Conservation (phyloP, 2,329 filamentous ascomycete genomes). For the Fusarium phyllophilum region DNA sequence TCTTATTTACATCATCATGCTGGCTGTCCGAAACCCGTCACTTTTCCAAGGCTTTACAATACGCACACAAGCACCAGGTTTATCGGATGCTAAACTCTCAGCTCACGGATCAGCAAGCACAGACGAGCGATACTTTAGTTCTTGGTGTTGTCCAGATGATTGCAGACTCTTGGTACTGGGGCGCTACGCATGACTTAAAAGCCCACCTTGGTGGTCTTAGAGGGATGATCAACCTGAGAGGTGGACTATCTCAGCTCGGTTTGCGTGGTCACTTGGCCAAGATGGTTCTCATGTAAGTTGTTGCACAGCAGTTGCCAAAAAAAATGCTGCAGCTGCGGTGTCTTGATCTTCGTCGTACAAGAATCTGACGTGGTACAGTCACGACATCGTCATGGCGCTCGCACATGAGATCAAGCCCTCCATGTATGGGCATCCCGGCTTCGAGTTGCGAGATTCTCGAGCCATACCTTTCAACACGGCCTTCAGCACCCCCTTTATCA, state of each 20-base stretch:
- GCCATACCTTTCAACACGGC: constrained; percentile 54
- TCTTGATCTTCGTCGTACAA: background rate
- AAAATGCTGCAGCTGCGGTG: background rate
- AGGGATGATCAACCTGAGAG: constrained; percentile 59
- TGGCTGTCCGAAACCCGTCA: constrained; percentile 62
- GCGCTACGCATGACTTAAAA: constrained; percentile 55
- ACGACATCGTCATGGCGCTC: constrained; percentile 60
- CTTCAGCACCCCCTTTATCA: constrained; percentile 60
- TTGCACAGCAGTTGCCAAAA: background rate
- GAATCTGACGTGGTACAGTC: constrained; percentile 46
- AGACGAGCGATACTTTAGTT: constrained; percentile 58
- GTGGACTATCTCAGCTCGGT: constrained; percentile 58
- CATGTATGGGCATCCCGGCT: constrained; percentile 54
- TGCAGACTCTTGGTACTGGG: constrained; percentile 66
- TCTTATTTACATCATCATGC: constrained; percentile 62
- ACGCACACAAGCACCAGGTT: constrained; percentile 55
- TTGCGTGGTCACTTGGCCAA: constrained; percentile 60
- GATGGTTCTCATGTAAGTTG: constrained; percentile 58
- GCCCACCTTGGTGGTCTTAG: constrained; percentile 59
- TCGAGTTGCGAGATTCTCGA: constrained; percentile 54
- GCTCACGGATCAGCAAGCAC: constrained; percentile 49
- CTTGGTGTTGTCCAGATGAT: constrained; percentile 61
- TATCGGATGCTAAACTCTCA: constrained; percentile 60
- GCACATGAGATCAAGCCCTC: constrained; percentile 57
- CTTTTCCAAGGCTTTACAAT: constrained; percentile 55